Evolutionary conservation across 768 basidiomycete species (phyloP).

Genomic region (Amanita thiersii): DNA sequence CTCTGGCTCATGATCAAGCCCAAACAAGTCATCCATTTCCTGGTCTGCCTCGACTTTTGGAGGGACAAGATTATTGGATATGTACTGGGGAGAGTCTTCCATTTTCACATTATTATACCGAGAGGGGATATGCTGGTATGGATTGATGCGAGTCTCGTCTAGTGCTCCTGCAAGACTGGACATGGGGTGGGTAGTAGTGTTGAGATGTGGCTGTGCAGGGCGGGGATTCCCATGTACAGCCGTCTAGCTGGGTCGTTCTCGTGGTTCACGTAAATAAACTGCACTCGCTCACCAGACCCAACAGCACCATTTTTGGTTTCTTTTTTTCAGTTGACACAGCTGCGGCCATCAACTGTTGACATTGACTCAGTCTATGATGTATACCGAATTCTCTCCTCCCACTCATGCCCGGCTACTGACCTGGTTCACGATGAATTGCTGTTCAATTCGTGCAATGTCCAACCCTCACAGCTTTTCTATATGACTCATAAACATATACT

Average conservation of each 20-base stretch:
- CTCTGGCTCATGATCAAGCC: conserved; percentile 53
- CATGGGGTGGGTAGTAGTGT: conserved; percentile 34
- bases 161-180: conserved; percentile 56
- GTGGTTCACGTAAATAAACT: too few relatives aligned
- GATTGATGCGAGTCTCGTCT: conserved; percentile 20
- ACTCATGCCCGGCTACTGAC: too few relatives aligned
- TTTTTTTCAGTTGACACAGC: too few relatives aligned
- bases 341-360: too few relatives aligned
- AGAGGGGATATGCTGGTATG: conserved; percentile 7
- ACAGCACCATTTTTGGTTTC: too few relatives aligned
- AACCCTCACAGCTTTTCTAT: conserved; percentile 3
- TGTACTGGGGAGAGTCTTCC: conserved; percentile 20
- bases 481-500: conserved; percentile 5
- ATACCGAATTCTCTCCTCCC: too few relatives aligned
- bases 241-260: too few relatives aligned
- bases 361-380: too few relatives aligned
- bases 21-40: conserved; percentile 76
- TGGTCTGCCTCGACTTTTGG: conserved; percentile 31
- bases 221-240: too few relatives aligned
- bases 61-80: conserved; percentile 17
- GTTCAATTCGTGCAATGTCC: background rate
- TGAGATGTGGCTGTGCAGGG: background rate
- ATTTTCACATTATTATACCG: conserved; percentile 34
- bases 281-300: too few relatives aligned
- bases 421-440: conserved; percentile 5